Percentiles rank a stretch among this genome's conserved stretches.
phyloP scores from a whole-genome alignment of 1,284 basidiomycete genomes.

The Pyrrhoderma noxium region DNA sequence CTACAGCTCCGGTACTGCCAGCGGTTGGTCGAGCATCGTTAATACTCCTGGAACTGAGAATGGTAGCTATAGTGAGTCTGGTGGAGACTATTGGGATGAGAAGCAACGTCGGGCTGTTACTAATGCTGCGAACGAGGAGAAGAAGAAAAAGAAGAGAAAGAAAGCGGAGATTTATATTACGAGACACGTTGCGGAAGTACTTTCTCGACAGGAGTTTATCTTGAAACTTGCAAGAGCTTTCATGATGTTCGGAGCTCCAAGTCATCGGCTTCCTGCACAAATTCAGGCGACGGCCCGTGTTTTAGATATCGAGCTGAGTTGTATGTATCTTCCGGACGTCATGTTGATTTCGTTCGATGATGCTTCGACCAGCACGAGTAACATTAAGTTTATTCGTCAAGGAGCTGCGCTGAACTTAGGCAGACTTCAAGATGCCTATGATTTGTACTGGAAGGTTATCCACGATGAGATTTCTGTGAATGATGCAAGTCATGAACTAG shows the following conservation, averaged over 20 bases:
- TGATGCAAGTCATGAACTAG: constrained; percentile 68
- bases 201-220: constrained; percentile 85
- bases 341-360: constrained; percentile 84
- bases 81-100: constrained; percentile 23
- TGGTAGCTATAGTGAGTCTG: constrained; percentile 22
- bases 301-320: constrained; percentile 77
- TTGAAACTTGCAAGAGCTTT: constrained; percentile 83
- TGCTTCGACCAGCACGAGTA: constrained; percentile 74
- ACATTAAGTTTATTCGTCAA: constrained; percentile 81
- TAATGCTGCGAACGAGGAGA: constrained; percentile 28
- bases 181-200: constrained; percentile 81
- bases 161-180: constrained; percentile 77
- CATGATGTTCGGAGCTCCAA: constrained; percentile 96
- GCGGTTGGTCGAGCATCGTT: constrained; percentile 23
- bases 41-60: constrained; percentile 26
- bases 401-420: constrained; percentile 67
- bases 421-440: constrained; percentile 72
- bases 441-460: constrained; percentile 83
- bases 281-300: constrained; percentile 82
- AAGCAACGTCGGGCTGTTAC: constrained; percentile 12
- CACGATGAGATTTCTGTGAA: constrained; percentile 82
- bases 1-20: background rate
- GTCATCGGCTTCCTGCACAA: constrained; percentile 82
- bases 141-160: constrained; percentile 58
- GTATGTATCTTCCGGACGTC: constrained; percentile 82